Base-by-base conservation (phyloP, 2,329 filamentous ascomycete genomes). In the Colletotrichum chlorophyti region DNA sequence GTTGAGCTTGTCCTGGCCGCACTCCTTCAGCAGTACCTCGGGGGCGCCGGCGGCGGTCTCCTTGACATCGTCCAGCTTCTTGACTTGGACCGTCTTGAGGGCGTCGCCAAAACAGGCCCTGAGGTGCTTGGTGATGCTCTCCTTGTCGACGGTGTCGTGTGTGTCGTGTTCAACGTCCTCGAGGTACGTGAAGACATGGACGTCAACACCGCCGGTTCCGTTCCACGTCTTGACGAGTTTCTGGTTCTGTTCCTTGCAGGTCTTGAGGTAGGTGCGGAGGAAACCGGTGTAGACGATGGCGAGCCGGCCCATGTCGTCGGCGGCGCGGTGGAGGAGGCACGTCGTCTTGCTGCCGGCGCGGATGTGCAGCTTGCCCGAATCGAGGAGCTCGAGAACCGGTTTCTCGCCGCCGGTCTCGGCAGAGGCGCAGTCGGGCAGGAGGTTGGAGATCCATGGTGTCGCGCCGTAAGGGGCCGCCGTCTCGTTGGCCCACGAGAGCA, bases 251-350 rank as follows among this genome's bases (percentile, higher is more conserved):
- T 49, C 63, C 41, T 52, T 47, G 47, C 63, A 64, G 2, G 63
- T 64, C 26, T 64, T 42, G 23, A 64, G 35, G 19, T 63, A 64
- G 4, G 63, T 64, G n/a, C 61, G 63, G 19, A 64, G 26, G 32
- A 62, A 64, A 3, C 63, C 63, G 14, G 63, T 54, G 26, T 64
- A 64, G 9, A 64, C 49, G 37, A 64, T 62, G 11, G 63, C 63
- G 14, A 64, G 43, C 26, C 63, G 58, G n/a, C 61, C 61, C 59
- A 38, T 58, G 41, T 64, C 63, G 5, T 62, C 52, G 19, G 38
- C 48, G 32, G 63, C 61, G 17, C 58, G 54, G 37, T 60, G 48
- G 12, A 64, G 43, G 6, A 45, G 47, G 49, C 63, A 64, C 3
- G 52, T 60, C 6, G 62, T 54, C 45, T 62, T 60, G 41, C 37